Base-by-base conservation (phyloP, 495 filamentous ascomycete species). In the Symbiotaphrina buchneri region DNA sequence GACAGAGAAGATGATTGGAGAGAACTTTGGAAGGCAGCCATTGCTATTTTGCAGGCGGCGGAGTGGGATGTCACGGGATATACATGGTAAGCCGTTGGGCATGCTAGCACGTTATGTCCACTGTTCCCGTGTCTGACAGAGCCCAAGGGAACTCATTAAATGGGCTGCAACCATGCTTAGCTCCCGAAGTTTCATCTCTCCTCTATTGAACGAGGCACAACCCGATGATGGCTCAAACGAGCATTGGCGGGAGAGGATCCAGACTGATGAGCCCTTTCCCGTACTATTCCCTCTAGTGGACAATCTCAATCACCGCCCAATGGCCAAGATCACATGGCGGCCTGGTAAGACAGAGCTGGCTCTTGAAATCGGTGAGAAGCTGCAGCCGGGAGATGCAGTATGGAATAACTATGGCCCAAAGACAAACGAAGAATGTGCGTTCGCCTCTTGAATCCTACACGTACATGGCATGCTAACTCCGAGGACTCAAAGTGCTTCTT, bases 71-170 rank as follows among this genome's bases (percentile, higher is more conserved):
- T 13, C 7, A 8, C 22, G 8, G 22, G 22, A 8, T 25, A 25
- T 25, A 25, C 22, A 25, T 25, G 22, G 22, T 25, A 25, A 25
- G 13, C n/a, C n/a, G n/a, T n/a, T n/a, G n/a, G n/a, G n/a, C n/a
- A n/a, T n/a, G n/a, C n/a, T n/a, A n/a, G n/a, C n/a, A n/a, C n/a
- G n/a, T n/a, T n/a, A n/a, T n/a, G n/a, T n/a, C n/a, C n/a, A n/a
- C n/a, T n/a, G n/a, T n/a, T n/a, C n/a, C n/a, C n/a, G n/a, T n/a
- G n/a, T n/a, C n/a, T n/a, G n/a, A n/a, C n/a, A n/a, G 22, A 25
- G 7, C 13, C 7, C 13, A 8, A 25, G 22, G 22, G 22, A 25
- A 13, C 22, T 25, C 13, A 13, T 13, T 8, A 25, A 25, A 25
- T 25, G 22, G 22, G 22, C 22, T 13, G 22, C 22, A 7, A 25